Evolutionary conservation across 805 yeast species (phyloP).

Genomic region (Candida nemodendra): DNA sequence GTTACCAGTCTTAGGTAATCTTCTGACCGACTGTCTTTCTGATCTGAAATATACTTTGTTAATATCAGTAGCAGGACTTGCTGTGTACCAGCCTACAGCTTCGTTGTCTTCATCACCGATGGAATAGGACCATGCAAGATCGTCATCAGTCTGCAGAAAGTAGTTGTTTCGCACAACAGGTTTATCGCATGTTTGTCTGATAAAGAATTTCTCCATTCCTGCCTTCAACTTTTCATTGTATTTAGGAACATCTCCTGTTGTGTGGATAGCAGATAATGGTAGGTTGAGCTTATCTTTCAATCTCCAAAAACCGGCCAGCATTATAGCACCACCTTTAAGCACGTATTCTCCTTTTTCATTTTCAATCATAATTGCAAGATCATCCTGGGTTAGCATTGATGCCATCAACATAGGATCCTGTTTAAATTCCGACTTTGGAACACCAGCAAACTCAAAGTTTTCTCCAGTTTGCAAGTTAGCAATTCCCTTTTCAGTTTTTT

Average conservation of each 20-base stretch:
- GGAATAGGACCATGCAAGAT: conserved; percentile 62
- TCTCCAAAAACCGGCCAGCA: conserved; percentile 71
- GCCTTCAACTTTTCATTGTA: conserved; percentile 54
- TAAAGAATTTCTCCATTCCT: conserved; percentile 68
- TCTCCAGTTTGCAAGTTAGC: conserved; percentile 56
- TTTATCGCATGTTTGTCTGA: conserved; percentile 52
- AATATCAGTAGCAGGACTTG: conserved; percentile 46
- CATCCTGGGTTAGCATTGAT: conserved; percentile 61
- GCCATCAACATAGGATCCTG: conserved; percentile 61
- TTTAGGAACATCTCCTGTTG: conserved; percentile 67
- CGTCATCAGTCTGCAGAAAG: conserved; percentile 62
- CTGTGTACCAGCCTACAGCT: conserved; percentile 65
- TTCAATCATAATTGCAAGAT: conserved; percentile 66
- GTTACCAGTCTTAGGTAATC: conserved; percentile 60
- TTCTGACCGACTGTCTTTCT: conserved; percentile 62
- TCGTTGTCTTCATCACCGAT: conserved; percentile 56
- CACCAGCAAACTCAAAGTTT: conserved; percentile 35
- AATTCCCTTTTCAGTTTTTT: conserved; percentile 44
- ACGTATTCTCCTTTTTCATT: conserved; percentile 54
- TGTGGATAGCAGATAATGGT: conserved; percentile 58
- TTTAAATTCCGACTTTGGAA: conserved; percentile 31
- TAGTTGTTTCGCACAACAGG: conserved; percentile 69
- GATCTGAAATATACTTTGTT: conserved; percentile 54
- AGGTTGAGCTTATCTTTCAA: conserved; percentile 56
- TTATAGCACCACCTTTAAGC: conserved; percentile 59